A percentile compares a stretch with the other conserved stretches of the same genome.
These are phyloP conservation scores for Debaryomyces castellii DNA, from an alignment of 805 yeast species.

Conservation along the genomic window DNA sequence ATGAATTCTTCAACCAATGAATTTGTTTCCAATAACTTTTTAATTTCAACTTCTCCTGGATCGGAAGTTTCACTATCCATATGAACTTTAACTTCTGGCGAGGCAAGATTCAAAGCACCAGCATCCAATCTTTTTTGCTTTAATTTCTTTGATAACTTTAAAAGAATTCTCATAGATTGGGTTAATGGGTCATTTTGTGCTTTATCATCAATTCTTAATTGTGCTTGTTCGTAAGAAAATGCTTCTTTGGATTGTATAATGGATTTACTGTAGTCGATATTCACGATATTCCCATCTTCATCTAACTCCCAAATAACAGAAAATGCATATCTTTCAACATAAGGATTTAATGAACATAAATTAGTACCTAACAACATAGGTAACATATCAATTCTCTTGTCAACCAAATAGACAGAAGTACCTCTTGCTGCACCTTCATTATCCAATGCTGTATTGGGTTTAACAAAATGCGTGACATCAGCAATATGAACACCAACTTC, in stretches of 20 bases:
- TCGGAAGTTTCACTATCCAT: slow-evolving; percentile 97
- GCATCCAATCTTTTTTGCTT: slow-evolving; percentile 86
- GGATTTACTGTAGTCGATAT: slow-evolving; percentile 78
- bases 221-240: slow-evolving; percentile 92
- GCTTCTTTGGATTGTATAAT: slow-evolving; percentile 91
- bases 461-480: slow-evolving; percentile 96
- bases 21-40: slow-evolving; percentile 83
- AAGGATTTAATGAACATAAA: slow-evolving; percentile 90
- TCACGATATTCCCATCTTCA: slow-evolving; percentile 78
- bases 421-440: slow-evolving; percentile 97
- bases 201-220: slow-evolving; percentile 80
- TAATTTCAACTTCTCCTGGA: slow-evolving; percentile 93
- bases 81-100: slow-evolving; percentile 97
- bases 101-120: slow-evolving; percentile 95
- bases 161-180: slow-evolving; percentile 79
- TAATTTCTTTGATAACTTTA: slow-evolving; percentile 76
- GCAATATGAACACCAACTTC: slow-evolving; percentile 99
- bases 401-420: slow-evolving; percentile 94
- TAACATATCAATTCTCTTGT: slow-evolving; percentile 97
- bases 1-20: slow-evolving; percentile 97
- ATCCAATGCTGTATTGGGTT: slow-evolving; percentile 87
- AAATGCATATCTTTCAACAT: slow-evolving; percentile 94
- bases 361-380: slow-evolving; percentile 95
- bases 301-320: slow-evolving; percentile 96
- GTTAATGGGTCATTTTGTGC: slow-evolving; percentile 81